Evolutionary conservation across 306 rosid genomes (phyloP), one percentile per base, ranked within the genome.

Genomic region (Phaseolus lunatus): DNA sequence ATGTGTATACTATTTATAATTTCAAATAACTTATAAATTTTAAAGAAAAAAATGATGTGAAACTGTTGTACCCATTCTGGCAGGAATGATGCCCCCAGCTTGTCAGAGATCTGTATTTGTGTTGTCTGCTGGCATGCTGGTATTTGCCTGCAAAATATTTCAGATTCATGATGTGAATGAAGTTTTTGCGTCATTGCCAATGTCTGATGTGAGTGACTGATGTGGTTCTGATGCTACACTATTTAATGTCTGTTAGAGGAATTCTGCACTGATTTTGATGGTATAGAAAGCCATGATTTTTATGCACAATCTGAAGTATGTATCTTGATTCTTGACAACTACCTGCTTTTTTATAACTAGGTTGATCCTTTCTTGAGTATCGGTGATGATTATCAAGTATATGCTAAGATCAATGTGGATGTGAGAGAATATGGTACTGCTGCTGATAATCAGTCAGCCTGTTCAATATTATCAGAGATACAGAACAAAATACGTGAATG

Each of bases 311-410:
- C 8, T 27, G 5, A 23, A 39, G 5, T 66, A 66, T 56, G 48
- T 53, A 41, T 75, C 50, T 58, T 54, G 62, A 10, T 54, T 54
- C 62, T 54, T 70, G 68, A 79, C 61, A 41, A 39, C 67, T 59
- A 2, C 20, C 48, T 33, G 39, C 33, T 82, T 64, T 50, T 27
- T 20, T 76, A 74, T 83, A 43, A 58, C 37, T 83, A 96, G 98
- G 87, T 88, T 85, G 97, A 92, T 85, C 96, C 98, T 19, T 91
- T 86, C 88, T 82, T 96, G 78, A 96, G 87, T 26, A 86, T 88
- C 80, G 78, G 89, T 50, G 96, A 89, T 15, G 99, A 89, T 49
- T 87, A 82, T 89, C 97, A 89, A 77, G 82, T 96, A 67, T 92
- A 87, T 86, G 83, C 83, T 76, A 92, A 87, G 91, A 78, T 75